Evolutionary conservation across 2,329 filamentous ascomycete species (phyloP).

Genomic region (Chaetomiaceae sp.): DNA sequence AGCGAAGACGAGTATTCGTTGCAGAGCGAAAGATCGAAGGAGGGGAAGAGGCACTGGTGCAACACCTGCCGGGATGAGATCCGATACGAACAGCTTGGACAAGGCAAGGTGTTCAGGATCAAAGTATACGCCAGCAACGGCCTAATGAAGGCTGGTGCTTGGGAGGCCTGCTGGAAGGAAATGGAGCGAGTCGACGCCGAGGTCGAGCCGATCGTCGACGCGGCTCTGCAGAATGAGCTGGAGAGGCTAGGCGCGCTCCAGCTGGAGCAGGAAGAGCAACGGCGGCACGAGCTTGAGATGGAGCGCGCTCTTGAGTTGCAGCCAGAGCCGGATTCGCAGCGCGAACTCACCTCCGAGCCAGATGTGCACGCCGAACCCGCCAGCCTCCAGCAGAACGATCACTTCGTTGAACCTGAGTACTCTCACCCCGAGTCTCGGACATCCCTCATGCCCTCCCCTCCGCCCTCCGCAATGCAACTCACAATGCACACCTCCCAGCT

Average conservation of each 20-base stretch:
- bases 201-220: conserved; percentile 66
- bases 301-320: conserved; percentile 11
- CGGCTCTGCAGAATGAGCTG: conserved; percentile 52
- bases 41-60: conserved; percentile 48
- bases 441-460: conserved; percentile 10
- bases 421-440: neutral
- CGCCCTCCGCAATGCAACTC: conserved; percentile 10
- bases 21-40: conserved; percentile 6
- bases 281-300: conserved; percentile 24
- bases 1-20: conserved; percentile 38
- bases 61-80: conserved; percentile 50
- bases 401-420: conserved; percentile 3
- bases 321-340: conserved; percentile 10
- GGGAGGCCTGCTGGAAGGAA: conserved; percentile 90
- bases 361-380: conserved; percentile 6
- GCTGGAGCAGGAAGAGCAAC: conserved; percentile 36
- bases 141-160: conserved; percentile 83
- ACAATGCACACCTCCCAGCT: conserved; percentile 18
- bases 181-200: conserved; percentile 99
- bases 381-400: conserved; percentile 25
- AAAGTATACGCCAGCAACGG: conserved; percentile 95
- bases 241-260: conserved; percentile 43
- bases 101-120: conserved; percentile 61
- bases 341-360: neutral
- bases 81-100: conserved; percentile 46